A percentile compares a stretch with the other conserved stretches of the same genome.
Conservation (phyloP, 805 yeast species). For the Candida jianshihensis region DNA sequence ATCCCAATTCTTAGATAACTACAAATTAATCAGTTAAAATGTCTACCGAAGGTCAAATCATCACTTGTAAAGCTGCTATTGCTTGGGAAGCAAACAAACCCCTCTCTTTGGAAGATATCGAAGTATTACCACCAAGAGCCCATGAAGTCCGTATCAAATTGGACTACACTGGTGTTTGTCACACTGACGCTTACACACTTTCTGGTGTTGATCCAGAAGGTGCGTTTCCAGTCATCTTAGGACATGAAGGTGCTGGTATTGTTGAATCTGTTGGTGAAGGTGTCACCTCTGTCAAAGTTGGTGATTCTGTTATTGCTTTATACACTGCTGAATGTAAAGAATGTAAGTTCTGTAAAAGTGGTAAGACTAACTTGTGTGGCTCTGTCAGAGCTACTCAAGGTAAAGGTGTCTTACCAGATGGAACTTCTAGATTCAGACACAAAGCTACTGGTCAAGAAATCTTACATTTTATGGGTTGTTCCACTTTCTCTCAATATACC, state of each 20-base stretch:
- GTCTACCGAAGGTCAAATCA: constrained; percentile 31
- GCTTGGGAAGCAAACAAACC: constrained; percentile 95
- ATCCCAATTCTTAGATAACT: too few species aligned
- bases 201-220: constrained; percentile 97
- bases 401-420: constrained; percentile 98
- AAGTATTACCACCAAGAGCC: constrained; percentile 90
- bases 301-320: constrained; percentile 88
- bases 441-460: constrained; percentile 68
- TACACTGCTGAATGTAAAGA: constrained; percentile 96
- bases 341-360: constrained; percentile 91
- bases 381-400: constrained; percentile 97
- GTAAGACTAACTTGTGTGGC: constrained; percentile 95
- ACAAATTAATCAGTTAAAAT: background rate
- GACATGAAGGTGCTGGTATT: constrained; percentile 98
- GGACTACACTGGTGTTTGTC: constrained; percentile 90
- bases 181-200: constrained; percentile 95
- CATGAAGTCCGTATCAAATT: constrained; percentile 95
- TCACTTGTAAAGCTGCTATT: constrained; percentile 91
- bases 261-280: constrained; percentile 95
- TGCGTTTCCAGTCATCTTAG: constrained; percentile 84
- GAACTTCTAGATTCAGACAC: constrained; percentile 83
- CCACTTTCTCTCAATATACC: constrained; percentile 94
- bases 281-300: constrained; percentile 82
- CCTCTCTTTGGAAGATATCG: constrained; percentile 75
- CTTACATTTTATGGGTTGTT: constrained; percentile 96